Evolutionary conservation across 805 yeast species (phyloP).

Genomic region (Millerozyma miso): DNA sequence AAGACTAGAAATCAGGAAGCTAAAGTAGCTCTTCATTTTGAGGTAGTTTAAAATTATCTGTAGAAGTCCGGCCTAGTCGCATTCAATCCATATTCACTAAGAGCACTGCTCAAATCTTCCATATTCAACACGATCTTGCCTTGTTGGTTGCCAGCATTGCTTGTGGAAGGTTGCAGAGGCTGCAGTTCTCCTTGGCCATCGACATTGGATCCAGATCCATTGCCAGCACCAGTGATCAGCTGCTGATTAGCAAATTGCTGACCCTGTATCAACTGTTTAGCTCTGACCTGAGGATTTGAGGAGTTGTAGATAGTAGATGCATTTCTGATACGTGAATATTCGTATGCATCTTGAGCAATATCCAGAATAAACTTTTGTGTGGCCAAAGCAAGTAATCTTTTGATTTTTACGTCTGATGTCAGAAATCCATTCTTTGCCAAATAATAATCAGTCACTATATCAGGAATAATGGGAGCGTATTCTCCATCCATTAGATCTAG

Average conservation of each 20-base stretch:
- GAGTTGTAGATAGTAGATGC: slow-evolving; percentile 81
- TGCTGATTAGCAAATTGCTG: slow-evolving; percentile 48
- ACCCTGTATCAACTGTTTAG: slow-evolving; percentile 70
- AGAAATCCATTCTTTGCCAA: slow-evolving; percentile 81
- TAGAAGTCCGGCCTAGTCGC: slow-evolving; percentile 91
- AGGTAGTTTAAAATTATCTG: too few relatives aligned
- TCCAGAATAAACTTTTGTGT: slow-evolving; percentile 94
- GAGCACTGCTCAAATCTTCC: slow-evolving; percentile 89
- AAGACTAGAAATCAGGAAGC: too few relatives aligned
- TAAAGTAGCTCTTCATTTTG: too few relatives aligned
- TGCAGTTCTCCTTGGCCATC: slow-evolving; percentile 35
- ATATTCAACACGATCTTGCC: slow-evolving; percentile 85
- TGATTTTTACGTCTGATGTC: slow-evolving; percentile 66
- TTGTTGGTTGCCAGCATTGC: slow-evolving; percentile 50
- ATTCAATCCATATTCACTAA: slow-evolving; percentile 89
- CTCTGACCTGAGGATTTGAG: slow-evolving; percentile 80
- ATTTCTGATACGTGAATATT: slow-evolving; percentile 89
- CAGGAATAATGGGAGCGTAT: slow-evolving; percentile 93
- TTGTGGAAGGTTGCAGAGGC: slow-evolving; percentile 25
- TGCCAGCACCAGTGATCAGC: slow-evolving; percentile 28
- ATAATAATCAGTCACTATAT: slow-evolving; percentile 92
- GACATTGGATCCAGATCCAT: slow-evolving; percentile 20
- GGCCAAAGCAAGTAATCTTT: slow-evolving; percentile 84
- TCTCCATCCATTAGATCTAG: slow-evolving; percentile 82
- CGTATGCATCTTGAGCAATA: slow-evolving; percentile 94